Evolutionary conservation across 129 eudicot species (phyloP).

Genomic region (Escallonia rubra): DNA sequence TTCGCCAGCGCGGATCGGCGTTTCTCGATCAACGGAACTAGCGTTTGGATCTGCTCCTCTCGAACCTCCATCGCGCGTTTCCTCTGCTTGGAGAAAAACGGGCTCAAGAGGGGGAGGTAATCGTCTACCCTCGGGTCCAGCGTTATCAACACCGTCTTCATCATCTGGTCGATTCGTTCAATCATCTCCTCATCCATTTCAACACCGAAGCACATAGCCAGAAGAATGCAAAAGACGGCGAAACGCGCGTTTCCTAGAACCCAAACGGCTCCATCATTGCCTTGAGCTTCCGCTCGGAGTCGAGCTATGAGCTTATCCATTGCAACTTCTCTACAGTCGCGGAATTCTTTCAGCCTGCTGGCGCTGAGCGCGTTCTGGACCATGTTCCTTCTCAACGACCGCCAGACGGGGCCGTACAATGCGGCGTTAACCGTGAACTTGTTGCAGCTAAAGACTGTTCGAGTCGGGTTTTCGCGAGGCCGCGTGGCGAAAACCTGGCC

Average conservation of each 20-base stretch:
- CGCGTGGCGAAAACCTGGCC: slow-evolving; percentile 71
- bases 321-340: slow-evolving; percentile 31
- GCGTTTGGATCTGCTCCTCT: slow-evolving; percentile 44
- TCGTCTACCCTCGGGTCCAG: slow-evolving; percentile 79
- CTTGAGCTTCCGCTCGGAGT: slow-evolving; percentile 46
- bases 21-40: slow-evolving; percentile 54
- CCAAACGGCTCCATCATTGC: slow-evolving; percentile 55
- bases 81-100: slow-evolving; percentile 59
- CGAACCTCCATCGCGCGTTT: slow-evolving; percentile 50
- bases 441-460: slow-evolving; percentile 73
- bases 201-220: slow-evolving; percentile 81
- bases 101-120: slow-evolving; percentile 55
- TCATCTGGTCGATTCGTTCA: slow-evolving; percentile 63
- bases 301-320: slow-evolving; percentile 62
- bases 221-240: slow-evolving; percentile 72
- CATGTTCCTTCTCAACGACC: slow-evolving; percentile 84
- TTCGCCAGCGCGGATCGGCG: slow-evolving; percentile 26
- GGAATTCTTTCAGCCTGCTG: slow-evolving; percentile 43
- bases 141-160: slow-evolving; percentile 61
- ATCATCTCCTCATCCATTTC: slow-evolving; percentile 65
- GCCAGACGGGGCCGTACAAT: slow-evolving; percentile 77
- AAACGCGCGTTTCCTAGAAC: slow-evolving; percentile 70
- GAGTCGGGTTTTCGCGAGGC: slow-evolving; percentile 77
- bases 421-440: slow-evolving; percentile 88
- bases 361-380: slow-evolving; percentile 74